Percentiles rank a stretch among this genome's conserved stretches.
These are phyloP conservation scores for Globisporangium orthogonon DNA, from an alignment of 352 stramenopile species.

Conservation along the genomic window DNA sequence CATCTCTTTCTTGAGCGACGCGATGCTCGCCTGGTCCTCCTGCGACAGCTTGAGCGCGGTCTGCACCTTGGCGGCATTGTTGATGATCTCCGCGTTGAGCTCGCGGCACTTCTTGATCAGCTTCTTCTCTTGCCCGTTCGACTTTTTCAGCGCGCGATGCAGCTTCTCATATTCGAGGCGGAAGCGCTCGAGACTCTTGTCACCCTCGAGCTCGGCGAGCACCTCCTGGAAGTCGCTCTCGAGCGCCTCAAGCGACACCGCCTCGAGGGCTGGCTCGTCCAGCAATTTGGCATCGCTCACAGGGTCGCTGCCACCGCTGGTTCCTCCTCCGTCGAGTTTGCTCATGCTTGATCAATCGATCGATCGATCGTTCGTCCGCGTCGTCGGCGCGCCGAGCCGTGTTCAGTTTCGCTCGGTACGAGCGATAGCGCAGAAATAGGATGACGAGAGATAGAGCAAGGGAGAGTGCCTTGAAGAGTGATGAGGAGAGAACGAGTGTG, in stretches of 20 bases:
- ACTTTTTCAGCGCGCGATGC: conserved; percentile 91
- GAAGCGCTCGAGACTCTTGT: conserved; percentile 93
- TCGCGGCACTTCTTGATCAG: conserved; percentile 95
- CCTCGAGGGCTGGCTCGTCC: conserved; percentile 41
- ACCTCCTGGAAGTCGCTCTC: conserved; percentile 94
- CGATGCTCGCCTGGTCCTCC: conserved; percentile 92
- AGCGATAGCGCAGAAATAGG: too few species aligned
- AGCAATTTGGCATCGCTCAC: conserved; percentile 37
- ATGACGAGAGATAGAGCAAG: too few species aligned
- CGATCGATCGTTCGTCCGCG: too few species aligned
- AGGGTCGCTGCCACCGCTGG: neutral
- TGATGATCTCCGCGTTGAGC: conserved; percentile 94
- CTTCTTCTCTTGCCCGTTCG: conserved; percentile 93
- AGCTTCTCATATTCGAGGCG: conserved; percentile 95
- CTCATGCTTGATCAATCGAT: conserved; percentile 4
- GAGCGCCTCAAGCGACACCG: conserved; percentile 75
- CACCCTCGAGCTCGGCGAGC: conserved; percentile 85
- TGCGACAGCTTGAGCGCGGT: conserved; percentile 92
- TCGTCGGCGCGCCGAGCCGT: too few species aligned
- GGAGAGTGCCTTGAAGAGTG: too few species aligned
- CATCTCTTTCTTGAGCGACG: conserved; percentile 94
- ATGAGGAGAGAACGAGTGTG: neutral
- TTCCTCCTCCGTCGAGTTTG: conserved; percentile 10
- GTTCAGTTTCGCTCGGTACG: too few species aligned
- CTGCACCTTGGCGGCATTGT: conserved; percentile 94